Percentiles rank a stretch among this genome's conserved stretches.
phyloP scores from a whole-genome alignment of 257 asterid genomes.

The Forsythia viridissima region DNA sequence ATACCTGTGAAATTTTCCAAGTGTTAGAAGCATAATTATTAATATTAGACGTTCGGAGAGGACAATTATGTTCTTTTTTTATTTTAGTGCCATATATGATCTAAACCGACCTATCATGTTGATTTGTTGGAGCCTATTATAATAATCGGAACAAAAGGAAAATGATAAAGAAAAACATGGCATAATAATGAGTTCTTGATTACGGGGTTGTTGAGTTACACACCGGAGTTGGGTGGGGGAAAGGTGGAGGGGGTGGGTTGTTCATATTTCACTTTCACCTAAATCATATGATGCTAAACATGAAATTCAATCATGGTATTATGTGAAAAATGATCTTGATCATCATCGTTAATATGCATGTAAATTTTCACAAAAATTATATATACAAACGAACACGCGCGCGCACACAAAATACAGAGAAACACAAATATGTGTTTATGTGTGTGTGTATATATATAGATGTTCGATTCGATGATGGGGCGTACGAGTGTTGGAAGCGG shows the following conservation, averaged over 20 bases:
- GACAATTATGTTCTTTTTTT: neutral
- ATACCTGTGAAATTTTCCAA: conserved; percentile 45
- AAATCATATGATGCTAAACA: conserved; percentile 1
- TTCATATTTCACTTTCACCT: neutral
- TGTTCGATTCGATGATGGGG: neutral
- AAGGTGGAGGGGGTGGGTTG: neutral
- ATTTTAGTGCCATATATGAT: neutral
- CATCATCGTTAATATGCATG: neutral
- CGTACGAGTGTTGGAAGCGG: conserved; percentile 97
- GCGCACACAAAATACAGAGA: neutral
- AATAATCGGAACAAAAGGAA: neutral
- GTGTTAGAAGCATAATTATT: neutral
- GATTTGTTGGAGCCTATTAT: neutral
- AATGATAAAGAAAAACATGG: neutral
- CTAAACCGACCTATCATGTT: neutral
- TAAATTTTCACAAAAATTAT: neutral
- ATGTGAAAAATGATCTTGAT: neutral
- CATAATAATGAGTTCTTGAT: neutral
- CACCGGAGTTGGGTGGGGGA: neutral
- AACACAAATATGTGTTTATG: neutral
- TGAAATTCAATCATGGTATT: conserved; percentile 8
- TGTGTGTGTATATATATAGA: neutral
- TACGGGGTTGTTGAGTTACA: neutral
- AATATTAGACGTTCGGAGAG: neutral
- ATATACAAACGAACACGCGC: neutral